phyloP scores from a whole-genome alignment of 1,284 basidiomycete genomes.

The Singerocomus rubriflavus region DNA sequence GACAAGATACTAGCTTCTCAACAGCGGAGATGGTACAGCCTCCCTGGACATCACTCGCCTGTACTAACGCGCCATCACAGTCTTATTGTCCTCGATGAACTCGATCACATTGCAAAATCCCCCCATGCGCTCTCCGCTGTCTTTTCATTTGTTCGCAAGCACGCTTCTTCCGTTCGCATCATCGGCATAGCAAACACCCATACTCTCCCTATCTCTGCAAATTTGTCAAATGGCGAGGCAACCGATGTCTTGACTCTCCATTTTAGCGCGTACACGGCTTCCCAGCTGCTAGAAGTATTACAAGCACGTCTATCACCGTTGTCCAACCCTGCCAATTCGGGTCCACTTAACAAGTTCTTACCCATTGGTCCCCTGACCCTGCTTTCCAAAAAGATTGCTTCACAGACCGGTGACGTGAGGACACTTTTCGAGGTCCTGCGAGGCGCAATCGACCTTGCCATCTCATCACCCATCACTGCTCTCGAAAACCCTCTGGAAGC shows the following conservation, averaged over 20 bases:
- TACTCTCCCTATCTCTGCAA: slow-evolving; percentile 55
- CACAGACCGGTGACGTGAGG: slow-evolving; percentile 75
- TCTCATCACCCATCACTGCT: slow-evolving; percentile 28
- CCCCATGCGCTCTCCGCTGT: slow-evolving; percentile 54
- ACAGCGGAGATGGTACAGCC: slow-evolving; percentile 53
- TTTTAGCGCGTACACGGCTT: slow-evolving; percentile 70
- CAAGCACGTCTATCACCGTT: slow-evolving; percentile 53
- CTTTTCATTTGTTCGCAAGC: slow-evolving; percentile 57
- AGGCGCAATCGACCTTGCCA: slow-evolving; percentile 69
- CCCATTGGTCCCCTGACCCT: slow-evolving; percentile 60
- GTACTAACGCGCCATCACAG: slow-evolving; percentile 36
- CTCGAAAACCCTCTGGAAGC: slow-evolving; percentile 41
- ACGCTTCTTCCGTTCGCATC: slow-evolving; percentile 48
- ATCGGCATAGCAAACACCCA: slow-evolving; percentile 84
- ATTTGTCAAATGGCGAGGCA: slow-evolving; percentile 19
- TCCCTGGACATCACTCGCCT: slow-evolving; percentile 8
- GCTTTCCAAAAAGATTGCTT: slow-evolving; percentile 72
- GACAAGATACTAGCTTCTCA: slow-evolving; percentile 39
- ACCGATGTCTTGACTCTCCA: slow-evolving; percentile 61
- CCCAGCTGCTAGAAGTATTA: slow-evolving; percentile 64
- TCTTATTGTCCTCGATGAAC: slow-evolving; percentile 73
- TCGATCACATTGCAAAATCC: slow-evolving; percentile 69
- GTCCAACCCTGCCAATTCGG: slow-evolving; percentile 35
- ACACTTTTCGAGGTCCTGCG: slow-evolving; percentile 74
- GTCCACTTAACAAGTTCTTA: slow-evolving; percentile 50